phyloP scores from a whole-genome alignment of 352 stramenopile genomes.

The Globisporangium middletonii region DNA sequence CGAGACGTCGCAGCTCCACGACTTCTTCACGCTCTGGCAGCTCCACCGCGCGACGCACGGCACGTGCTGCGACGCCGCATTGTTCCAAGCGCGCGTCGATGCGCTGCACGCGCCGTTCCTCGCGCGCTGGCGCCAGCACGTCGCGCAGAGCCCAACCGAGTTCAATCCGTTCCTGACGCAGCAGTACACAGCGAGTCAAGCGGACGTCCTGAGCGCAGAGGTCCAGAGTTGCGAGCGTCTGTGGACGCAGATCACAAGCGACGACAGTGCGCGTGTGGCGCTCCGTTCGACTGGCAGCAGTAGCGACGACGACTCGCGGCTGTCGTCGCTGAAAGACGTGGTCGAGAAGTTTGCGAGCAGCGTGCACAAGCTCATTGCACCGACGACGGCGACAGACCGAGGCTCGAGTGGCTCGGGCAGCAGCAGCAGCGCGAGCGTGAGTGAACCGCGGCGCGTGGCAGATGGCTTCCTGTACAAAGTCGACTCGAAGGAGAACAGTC shows the following conservation, averaged over 20 bases:
- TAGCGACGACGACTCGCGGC: conserved; percentile 29
- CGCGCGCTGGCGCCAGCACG: conserved; percentile 33
- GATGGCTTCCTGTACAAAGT: conserved; percentile 57
- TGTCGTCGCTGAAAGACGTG: conserved; percentile 61
- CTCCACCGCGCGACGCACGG: conserved; percentile 46
- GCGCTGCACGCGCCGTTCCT: conserved; percentile 35
- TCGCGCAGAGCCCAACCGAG: conserved; percentile 35
- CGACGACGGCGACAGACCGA: neutral
- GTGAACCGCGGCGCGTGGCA: neutral
- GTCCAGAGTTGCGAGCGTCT: conserved; percentile 39
- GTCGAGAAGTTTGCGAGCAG: conserved; percentile 73
- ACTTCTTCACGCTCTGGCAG: conserved; percentile 57
- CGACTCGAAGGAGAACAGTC: conserved; percentile 54
- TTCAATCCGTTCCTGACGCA: conserved; percentile 74
- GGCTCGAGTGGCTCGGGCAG: neutral
- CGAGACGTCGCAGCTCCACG: conserved; percentile 44
- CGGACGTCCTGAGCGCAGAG: conserved; percentile 43
- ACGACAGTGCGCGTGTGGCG: conserved; percentile 26
- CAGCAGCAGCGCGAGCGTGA: neutral
- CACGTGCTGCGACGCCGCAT: conserved; percentile 29
- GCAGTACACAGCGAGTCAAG: conserved; percentile 40
- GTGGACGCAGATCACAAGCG: conserved; percentile 44
- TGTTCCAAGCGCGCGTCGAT: conserved; percentile 18
- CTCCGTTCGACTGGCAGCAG: conserved; percentile 20
- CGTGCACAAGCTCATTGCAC: conserved; percentile 60